Conservation (phyloP, 768 basidiomycete species). For the Dictyophora rubrovolvata region DNA sequence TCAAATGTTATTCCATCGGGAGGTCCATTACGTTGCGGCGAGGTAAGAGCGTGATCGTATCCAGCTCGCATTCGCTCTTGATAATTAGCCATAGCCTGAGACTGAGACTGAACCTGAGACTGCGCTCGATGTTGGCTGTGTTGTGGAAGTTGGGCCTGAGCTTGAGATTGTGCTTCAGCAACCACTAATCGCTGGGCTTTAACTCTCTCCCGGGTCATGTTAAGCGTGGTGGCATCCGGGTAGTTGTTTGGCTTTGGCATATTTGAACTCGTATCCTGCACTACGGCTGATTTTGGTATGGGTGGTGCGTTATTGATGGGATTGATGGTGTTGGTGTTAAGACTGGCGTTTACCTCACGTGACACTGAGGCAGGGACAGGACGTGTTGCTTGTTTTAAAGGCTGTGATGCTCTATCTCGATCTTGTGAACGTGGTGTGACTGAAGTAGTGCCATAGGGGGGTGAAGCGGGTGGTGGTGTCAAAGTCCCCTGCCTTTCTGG, state of each 20-base stretch:
- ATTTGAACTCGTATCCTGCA: background rate
- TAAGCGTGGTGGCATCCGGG: background rate
- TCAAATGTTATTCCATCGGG: background rate
- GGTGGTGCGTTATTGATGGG: background rate
- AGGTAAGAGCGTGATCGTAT: too few species aligned
- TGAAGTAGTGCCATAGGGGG: background rate
- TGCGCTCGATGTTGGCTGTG: slow-evolving; percentile 18
- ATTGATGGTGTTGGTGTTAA: background rate
- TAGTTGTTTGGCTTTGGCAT: background rate
- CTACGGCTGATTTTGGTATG: background rate
- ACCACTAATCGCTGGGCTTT: background rate
- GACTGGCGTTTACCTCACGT: background rate
- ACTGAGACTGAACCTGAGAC: background rate
- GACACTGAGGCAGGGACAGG: background rate
- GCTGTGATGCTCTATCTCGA: background rate
- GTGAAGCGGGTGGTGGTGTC: background rate
- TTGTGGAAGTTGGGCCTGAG: slow-evolving; percentile 16
- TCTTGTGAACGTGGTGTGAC: background rate
- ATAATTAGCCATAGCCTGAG: background rate
- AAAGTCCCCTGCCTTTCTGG: background rate
- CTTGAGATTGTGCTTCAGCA: slow-evolving; percentile 18
- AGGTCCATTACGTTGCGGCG: too few species aligned
- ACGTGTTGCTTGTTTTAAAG: background rate
- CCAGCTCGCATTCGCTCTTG: background rate
- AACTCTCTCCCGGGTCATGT: background rate